Percentiles rank a stretch among this genome's conserved stretches.
Evolutionary conservation across 2,329 filamentous ascomycete genomes (phyloP).

Genomic region (Pyrenophora graminea): DNA sequence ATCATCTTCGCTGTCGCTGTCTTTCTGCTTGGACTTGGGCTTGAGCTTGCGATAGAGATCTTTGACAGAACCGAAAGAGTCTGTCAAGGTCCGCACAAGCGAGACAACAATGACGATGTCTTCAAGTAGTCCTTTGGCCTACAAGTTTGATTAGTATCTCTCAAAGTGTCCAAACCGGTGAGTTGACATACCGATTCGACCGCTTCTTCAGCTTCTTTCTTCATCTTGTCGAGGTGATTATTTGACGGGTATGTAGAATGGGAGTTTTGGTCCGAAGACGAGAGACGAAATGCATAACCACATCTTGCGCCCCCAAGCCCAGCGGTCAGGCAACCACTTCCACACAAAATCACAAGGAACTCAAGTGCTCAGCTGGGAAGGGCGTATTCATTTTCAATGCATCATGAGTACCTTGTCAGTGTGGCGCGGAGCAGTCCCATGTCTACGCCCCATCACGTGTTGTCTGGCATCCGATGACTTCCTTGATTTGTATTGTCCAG

Average conservation of each 20-base stretch:
- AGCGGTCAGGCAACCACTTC: conserved; percentile 15
- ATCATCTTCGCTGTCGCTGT: conserved; percentile 20
- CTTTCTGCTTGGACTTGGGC: conserved; percentile 19
- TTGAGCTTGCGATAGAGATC: conserved; percentile 40
- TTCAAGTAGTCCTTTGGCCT: conserved; percentile 34
- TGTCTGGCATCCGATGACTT: conserved; percentile 1
- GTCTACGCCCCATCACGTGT: conserved; percentile 10
- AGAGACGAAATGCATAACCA: conserved; percentile 1
- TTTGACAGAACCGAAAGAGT: conserved; percentile 37
- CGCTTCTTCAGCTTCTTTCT: conserved; percentile 22
- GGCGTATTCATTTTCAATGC: conserved; percentile 7
- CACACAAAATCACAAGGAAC: conserved; percentile 4
- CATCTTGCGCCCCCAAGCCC: conserved; percentile 2
- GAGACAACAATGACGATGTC: conserved; percentile 36
- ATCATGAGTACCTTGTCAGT: conserved; percentile 11
- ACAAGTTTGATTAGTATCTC: conserved; percentile 6
- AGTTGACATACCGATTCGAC: conserved; percentile 17
- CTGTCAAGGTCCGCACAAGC: conserved; percentile 36
- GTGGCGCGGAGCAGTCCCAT: conserved; percentile 5
- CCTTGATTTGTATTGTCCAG: neutral
- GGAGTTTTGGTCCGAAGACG: neutral
- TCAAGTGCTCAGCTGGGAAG: conserved; percentile 14
- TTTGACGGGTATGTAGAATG: neutral
- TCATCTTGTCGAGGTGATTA: conserved; percentile 13
- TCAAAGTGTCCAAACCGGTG: neutral